Percentiles rank a stretch among this genome's conserved stretches.
phyloP scores from a whole-genome alignment of 345 rosid species.

The Acer saccharum region DNA sequence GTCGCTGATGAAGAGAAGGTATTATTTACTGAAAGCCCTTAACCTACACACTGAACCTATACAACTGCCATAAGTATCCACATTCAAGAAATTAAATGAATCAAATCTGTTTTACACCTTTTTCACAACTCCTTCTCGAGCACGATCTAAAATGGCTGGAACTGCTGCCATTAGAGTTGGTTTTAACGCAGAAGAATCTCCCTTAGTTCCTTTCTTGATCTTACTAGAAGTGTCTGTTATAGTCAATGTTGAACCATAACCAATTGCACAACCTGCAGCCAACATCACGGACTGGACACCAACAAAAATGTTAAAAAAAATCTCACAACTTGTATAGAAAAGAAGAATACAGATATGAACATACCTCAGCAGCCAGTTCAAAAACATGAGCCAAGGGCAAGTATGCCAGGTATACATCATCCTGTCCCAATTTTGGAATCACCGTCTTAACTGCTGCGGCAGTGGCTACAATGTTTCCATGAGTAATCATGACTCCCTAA shows the following conservation, averaged over 20 bases:
- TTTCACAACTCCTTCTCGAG: constrained; percentile 79
- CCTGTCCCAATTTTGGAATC: constrained; percentile 54
- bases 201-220: constrained; percentile 87
- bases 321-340: constrained; percentile 6
- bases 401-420: constrained; percentile 73
- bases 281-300: constrained; percentile 63
- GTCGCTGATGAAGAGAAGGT: constrained; percentile 13
- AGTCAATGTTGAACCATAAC: constrained; percentile 86
- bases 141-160: constrained; percentile 88
- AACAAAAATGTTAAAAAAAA: constrained; percentile 30
- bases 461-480: constrained; percentile 79
- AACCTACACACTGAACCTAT: background rate
- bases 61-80: background rate
- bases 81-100: constrained; percentile 5
- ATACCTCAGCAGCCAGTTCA: constrained; percentile 92
- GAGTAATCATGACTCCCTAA: constrained; percentile 96
- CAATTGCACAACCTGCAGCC: constrained; percentile 73
- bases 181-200: constrained; percentile 77
- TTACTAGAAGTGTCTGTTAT: constrained; percentile 79
- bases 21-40: background rate
- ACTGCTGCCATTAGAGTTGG: constrained; percentile 90
- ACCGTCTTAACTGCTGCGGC: constrained; percentile 77
- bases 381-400: constrained; percentile 96
- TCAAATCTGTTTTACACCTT: constrained; percentile 41
- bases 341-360: constrained; percentile 11